A percentile compares a stretch with the other conserved stretches of the same genome.
Evolutionary conservation across 305 asterid genomes (phyloP).

Genomic region (Euphrasia arctica): DNA sequence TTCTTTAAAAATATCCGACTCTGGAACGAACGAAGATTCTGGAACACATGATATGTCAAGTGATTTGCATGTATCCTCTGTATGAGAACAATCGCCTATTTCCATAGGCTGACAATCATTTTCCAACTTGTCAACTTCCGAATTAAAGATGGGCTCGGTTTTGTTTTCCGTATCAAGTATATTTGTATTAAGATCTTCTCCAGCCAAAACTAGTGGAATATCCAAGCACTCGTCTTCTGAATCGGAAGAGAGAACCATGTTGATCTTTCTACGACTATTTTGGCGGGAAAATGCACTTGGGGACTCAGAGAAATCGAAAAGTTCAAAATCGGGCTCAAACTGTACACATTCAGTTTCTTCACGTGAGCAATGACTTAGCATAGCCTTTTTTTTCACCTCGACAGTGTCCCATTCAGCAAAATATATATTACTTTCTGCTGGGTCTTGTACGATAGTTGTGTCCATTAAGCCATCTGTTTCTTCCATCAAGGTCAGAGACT

Average conservation of each 20-base stretch:
- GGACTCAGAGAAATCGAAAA: constrained; percentile 54
- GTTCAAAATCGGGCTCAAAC: constrained; percentile 42
- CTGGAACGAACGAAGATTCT: constrained; percentile 70
- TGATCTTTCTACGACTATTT: constrained; percentile 49
- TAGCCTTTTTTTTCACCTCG: constrained; percentile 61
- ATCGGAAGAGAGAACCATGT: constrained; percentile 55
- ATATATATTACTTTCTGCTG: constrained; percentile 25
- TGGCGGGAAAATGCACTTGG: constrained; percentile 51
- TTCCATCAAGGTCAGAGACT: constrained; percentile 51
- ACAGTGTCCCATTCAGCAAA: constrained; percentile 37
- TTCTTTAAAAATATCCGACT: constrained; percentile 51
- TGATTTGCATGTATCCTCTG: constrained; percentile 38
- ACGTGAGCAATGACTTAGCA: constrained; percentile 52
- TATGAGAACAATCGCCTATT: constrained; percentile 35
- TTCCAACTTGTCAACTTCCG: constrained; percentile 44
- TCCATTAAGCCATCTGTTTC: constrained; percentile 37
- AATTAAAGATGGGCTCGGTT: constrained; percentile 30
- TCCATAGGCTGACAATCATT: constrained; percentile 34
- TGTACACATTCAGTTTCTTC: constrained; percentile 46
- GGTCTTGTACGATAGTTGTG: constrained; percentile 37
- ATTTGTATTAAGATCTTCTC: constrained; percentile 35
- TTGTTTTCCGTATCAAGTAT: constrained; percentile 31
- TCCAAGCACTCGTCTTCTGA: constrained; percentile 65
- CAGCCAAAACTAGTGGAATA: constrained; percentile 35
- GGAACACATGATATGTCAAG: constrained; percentile 51